Evolutionary conservation across 148 eudicot species (phyloP).

Genomic region (Diospyros kaki): DNA sequence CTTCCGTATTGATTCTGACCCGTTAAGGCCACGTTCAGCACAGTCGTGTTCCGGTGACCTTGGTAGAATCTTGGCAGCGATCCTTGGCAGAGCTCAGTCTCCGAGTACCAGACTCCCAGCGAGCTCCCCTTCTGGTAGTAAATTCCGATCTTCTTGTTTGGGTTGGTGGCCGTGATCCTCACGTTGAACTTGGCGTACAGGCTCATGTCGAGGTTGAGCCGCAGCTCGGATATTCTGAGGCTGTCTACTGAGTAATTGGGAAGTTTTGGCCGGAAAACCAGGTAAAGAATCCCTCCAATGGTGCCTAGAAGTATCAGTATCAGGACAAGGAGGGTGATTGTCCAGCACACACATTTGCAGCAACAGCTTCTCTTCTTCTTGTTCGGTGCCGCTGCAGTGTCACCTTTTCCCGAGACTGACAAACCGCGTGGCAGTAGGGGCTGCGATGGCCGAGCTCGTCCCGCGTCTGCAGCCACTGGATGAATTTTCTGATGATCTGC

Average conservation of each 20-base stretch:
- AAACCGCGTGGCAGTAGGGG: slow-evolving; percentile 12
- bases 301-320: slow-evolving; percentile 39
- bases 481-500: slow-evolving; percentile 26
- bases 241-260: slow-evolving; percentile 74
- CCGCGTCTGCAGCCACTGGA: slow-evolving; percentile 25
- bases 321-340: slow-evolving; percentile 41
- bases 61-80: slow-evolving; percentile 69
- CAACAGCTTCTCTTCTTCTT: slow-evolving; percentile 22
- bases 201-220: slow-evolving; percentile 65
- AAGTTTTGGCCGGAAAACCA: slow-evolving; percentile 61
- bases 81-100: slow-evolving; percentile 68
- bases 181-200: slow-evolving; percentile 77
- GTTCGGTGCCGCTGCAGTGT: not conserved
- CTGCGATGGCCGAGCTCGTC: slow-evolving; percentile 14
- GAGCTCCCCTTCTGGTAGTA: slow-evolving; percentile 72
- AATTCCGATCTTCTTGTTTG: slow-evolving; percentile 80
- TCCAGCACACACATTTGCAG: slow-evolving; percentile 62
- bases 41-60: slow-evolving; percentile 54
- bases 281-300: slow-evolving; percentile 43
- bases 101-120: slow-evolving; percentile 67
- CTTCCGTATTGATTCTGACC: slow-evolving; percentile 76
- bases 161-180: slow-evolving; percentile 63
- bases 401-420: slow-evolving; percentile 6
- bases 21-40: slow-evolving; percentile 39
- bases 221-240: slow-evolving; percentile 57